These are phyloP conservation scores for Paramecium sexaurelia DNA, from an alignment of 73 alveolate species.

Conservation along the genomic window DNA sequence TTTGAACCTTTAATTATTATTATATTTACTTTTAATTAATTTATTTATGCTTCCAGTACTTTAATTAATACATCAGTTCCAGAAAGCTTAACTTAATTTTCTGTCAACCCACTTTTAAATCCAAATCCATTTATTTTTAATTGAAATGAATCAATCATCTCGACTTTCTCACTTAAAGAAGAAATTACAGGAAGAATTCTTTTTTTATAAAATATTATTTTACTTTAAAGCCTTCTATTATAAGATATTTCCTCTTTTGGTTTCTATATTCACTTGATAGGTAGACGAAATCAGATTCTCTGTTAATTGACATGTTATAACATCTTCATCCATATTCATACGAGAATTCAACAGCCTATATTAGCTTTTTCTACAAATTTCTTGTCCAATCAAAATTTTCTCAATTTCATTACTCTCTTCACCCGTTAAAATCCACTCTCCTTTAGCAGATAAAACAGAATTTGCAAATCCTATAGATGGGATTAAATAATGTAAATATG, in stretches of 20 bases:
- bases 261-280: background rate
- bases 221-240: background rate
- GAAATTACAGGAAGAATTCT: background rate
- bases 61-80: background rate
- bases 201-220: background rate
- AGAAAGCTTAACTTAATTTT: background rate
- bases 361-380: background rate
- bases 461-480: background rate
- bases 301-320: background rate
- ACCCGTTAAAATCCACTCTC: background rate
- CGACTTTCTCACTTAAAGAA: background rate
- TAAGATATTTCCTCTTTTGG: background rate
- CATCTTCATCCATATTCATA: background rate
- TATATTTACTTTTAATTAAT: background rate
- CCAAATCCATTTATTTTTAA: background rate
- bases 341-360: background rate
- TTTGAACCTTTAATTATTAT: background rate
- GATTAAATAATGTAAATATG: background rate
- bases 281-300: background rate
- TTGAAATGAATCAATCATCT: background rate
- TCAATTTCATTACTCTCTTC: background rate
- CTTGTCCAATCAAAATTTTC: background rate
- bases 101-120: background rate
- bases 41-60: background rate
- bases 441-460: background rate